Evolutionary conservation across 345 rosid genomes (phyloP), one percentile per base, ranked within the genome.

Genomic region (Populus ilicifolia): DNA sequence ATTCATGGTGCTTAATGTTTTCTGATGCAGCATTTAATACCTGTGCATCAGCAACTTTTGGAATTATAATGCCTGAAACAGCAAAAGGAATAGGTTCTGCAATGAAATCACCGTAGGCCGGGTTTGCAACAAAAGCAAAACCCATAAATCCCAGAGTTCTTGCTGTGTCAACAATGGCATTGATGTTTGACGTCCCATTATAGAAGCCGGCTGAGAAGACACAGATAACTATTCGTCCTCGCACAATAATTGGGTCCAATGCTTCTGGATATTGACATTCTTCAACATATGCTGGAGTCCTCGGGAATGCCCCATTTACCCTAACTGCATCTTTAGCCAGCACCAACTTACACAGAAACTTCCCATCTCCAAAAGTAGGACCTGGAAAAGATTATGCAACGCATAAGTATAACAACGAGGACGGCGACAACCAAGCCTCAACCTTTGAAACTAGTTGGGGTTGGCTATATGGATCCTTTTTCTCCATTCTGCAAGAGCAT

Each of bases 191-290:
- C 10, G 83, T 86, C 20, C 71, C 85, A 62, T 88, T 89, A 68
- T 78, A 80, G 87, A 95, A 95, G 30, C 98, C 98, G 3, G 80
- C 80, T 0, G 98, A 93, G 85, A 89, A 95, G 59, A 87, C 85
- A 82, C 99, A 93, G 6, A 93, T 83, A 36, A 90, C 90, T 61
- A 93, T 81, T 71, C 90, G 84, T 16, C 88, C 92, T 56, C 48
- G 64, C 59, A 92, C 99, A 17, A 36, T 5, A 16, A 35, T 64
- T 2, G 89, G 90, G 66, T 93, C 86, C 29, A 93, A 84, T 64
- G 90, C 84, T 25, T 89, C 95, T 0, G 93, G 94, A 74, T 69
- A 62, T 67, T 94, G 94, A 62, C 98, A 94, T 82, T 94, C 98
- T 75, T 94, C 97, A 8, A 81, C 63, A 79, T 88, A 84, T 43